These are phyloP conservation scores for Penicillium parvum DNA, from an alignment of 495 filamentous ascomycete genomes.

Conservation along the genomic window DNA sequence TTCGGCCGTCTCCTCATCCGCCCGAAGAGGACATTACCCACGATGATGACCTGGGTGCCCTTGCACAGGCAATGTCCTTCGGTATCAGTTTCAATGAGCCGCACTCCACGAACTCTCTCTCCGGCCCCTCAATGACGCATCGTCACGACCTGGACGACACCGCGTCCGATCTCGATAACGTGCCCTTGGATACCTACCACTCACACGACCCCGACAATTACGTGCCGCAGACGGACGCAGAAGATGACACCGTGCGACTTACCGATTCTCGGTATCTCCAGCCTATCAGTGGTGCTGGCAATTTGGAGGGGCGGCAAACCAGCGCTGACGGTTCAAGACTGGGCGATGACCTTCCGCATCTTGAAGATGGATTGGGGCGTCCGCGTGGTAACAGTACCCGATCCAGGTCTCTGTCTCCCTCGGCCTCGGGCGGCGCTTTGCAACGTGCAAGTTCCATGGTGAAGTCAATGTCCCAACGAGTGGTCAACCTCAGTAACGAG, in stretches of 20 bases:
- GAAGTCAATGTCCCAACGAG: conserved; percentile 93
- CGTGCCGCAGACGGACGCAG: conserved; percentile 40
- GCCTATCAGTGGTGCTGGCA: conserved; percentile 59
- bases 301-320: conserved; percentile 48
- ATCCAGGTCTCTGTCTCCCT: conserved; percentile 62
- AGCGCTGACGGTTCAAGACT: conserved; percentile 59
- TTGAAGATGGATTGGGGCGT: conserved; percentile 47
- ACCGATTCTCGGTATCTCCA: conserved; percentile 57
- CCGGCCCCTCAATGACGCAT: conserved; percentile 14
- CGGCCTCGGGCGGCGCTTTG: conserved; percentile 61
- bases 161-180: conserved; percentile 30
- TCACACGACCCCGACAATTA: conserved; percentile 45
- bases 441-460: conserved; percentile 84
- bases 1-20: conserved; percentile 23
- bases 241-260: conserved; percentile 66
- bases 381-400: conserved; percentile 44
- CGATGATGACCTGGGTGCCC: conserved; percentile 48
- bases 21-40: conserved; percentile 34
- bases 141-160: conserved; percentile 22
- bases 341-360: conserved; percentile 58
- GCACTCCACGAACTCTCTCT: conserved; percentile 18
- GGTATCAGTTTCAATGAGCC: conserved; percentile 52
- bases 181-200: conserved; percentile 26
- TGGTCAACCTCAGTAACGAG: conserved; percentile 95
- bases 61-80: conserved; percentile 58